Base-by-base conservation (phyloP, 306 rosid species). In the Citrullus amarus region DNA sequence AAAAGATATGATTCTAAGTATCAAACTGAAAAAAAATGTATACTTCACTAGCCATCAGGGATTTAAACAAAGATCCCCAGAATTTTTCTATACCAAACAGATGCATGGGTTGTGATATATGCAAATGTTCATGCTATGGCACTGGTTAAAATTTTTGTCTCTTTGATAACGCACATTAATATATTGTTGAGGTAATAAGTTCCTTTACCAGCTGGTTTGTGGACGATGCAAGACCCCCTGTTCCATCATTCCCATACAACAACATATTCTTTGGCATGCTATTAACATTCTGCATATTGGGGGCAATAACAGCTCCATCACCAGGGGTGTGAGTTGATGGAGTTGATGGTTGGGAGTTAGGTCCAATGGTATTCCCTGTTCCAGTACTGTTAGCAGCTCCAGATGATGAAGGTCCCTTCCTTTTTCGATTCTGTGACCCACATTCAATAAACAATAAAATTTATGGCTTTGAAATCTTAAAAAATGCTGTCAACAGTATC, bases 351-450 rank as follows among this genome's bases (percentile, higher is more conserved):
- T 91, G 98, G 85, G 98, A 93, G 80, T 91, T 91, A 50, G 97
- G 89, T 16, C 98, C 98, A 25, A 87, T 75, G 57, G 98, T 90
- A 77, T 91, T 93, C 87, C 96, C 98, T 38, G 98, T 93, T 77
- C 98, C 98, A 63, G 98, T 89, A 86, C 98, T 93, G 88, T 91
- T 93, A 78, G 97, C 98, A 80, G 93, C 84, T 79, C 98, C 98
- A n/a, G 98, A 91, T 76, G 98, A 90, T 20, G 97, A 78, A 81
- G 93, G 97, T 34, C 93, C 97, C 86, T 90, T 93, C 90, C 98
- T 89, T 81, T 93, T 93, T 56, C 98, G 90, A 77, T 81, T 86
- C 78, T 83, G 66, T 44, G 50, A 11, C 11, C 22, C 54, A 65
- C 73, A 80, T 70, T 46, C 83, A 44, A 83, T 7, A 62, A 84